phyloP scores from a whole-genome alignment of 2,329 filamentous ascomycete species.

The Sporothrix euskadiensis region DNA sequence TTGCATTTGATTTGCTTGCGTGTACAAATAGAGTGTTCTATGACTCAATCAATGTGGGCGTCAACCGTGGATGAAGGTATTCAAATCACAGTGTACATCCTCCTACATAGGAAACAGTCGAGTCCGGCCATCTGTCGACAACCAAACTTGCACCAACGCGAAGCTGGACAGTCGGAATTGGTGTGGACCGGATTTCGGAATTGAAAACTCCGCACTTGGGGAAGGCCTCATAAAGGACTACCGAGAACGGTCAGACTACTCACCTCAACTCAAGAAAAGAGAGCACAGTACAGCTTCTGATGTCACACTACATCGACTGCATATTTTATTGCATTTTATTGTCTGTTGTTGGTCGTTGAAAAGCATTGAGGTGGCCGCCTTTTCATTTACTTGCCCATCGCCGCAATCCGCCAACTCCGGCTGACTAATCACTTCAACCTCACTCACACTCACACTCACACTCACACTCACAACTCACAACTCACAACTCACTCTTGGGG shows the following conservation, averaged over 20 bases:
- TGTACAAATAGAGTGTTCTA: conserved; percentile 20
- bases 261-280: neutral
- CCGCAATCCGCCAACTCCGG: conserved; percentile 11
- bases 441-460: neutral
- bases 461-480: neutral
- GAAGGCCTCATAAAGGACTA: neutral
- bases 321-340: neutral
- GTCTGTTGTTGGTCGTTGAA: neutral
- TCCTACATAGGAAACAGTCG: neutral
- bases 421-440: neutral
- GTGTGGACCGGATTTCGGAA: conserved; percentile 20
- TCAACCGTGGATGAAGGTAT: neutral
- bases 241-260: neutral
- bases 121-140: neutral
- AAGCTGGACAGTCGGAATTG: conserved; percentile 11
- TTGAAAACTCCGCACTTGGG: conserved; percentile 11
- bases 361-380: too few species aligned
- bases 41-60: neutral
- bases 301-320: too few species aligned
- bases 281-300: too few species aligned
- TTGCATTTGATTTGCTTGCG: conserved; percentile 19
- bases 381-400: neutral
- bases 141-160: neutral
- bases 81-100: too few species aligned
- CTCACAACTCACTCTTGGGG: too few species aligned